Evolutionary conservation across 371 early-diverging fungal genomes (phyloP).

Genomic region (Actinomucor elegans): DNA sequence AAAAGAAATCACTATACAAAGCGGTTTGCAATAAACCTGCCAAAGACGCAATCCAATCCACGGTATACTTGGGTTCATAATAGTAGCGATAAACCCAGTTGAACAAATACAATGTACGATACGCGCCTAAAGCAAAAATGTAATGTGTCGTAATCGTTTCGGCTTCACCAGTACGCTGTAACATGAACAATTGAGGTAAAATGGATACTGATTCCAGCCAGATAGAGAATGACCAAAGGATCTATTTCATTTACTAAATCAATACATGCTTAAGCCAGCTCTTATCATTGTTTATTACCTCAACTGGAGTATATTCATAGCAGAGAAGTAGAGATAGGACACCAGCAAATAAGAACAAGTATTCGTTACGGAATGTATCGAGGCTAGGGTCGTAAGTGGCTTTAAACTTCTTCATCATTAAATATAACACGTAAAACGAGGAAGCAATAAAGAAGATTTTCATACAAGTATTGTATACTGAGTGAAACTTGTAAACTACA

Average conservation of each 20-base stretch:
- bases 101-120: conserved; percentile 92
- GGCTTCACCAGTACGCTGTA: conserved; percentile 97
- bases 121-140: conserved; percentile 96
- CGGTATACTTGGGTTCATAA: conserved; percentile 56
- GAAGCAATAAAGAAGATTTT: conserved; percentile 92
- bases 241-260: conserved; percentile 26
- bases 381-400: conserved; percentile 90
- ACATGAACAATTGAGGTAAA: conserved; percentile 98
- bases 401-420: conserved; percentile 86
- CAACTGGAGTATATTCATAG: conserved; percentile 69
- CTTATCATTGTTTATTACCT: conserved; percentile 42
- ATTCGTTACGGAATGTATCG: conserved; percentile 93
- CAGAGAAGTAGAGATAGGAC: conserved; percentile 74
- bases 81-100: conserved; percentile 95
- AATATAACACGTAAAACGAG: conserved; percentile 84
- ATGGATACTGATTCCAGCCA: conserved; percentile 98
- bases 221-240: conserved; percentile 97
- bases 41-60: conserved; percentile 79
- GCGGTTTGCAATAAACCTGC: conserved; percentile 95
- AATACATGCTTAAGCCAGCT: neutral
- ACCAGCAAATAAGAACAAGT: conserved; percentile 62
- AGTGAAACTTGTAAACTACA: conserved; percentile 72
- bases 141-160: conserved; percentile 99
- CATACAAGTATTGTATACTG: conserved; percentile 94
- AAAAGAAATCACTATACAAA: conserved; percentile 97